A percentile compares a stretch with the other conserved stretches of the same genome.
These are phyloP conservation scores for Plasmodium reichenowi DNA, from an alignment of 169 alveolate genomes.

Conservation along the genomic window DNA sequence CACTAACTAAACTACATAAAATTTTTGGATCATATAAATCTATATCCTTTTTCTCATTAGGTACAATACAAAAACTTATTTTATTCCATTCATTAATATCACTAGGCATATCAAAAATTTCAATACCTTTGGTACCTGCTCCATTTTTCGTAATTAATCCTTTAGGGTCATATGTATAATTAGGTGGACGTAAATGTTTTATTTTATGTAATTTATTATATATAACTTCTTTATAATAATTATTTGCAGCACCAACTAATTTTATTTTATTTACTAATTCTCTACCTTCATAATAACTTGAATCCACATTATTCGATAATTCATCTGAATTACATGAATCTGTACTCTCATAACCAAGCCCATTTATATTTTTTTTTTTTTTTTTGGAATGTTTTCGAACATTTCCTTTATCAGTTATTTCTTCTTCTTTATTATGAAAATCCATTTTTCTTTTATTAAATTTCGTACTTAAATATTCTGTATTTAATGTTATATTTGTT, in stretches of 20 bases:
- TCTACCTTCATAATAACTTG: slow-evolving; percentile 74
- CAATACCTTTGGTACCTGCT: slow-evolving; percentile 88
- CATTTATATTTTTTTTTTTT: neutral
- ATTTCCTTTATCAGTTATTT: neutral
- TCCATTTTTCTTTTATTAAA: slow-evolving; percentile 30
- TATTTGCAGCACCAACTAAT: slow-evolving; percentile 64
- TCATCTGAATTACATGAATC: slow-evolving; percentile 67
- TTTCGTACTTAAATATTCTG: neutral
- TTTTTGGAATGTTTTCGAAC: neutral
- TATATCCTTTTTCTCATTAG: slow-evolving; percentile 78
- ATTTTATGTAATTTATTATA: slow-evolving; percentile 48
- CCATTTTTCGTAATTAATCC: slow-evolving; percentile 85
- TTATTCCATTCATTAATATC: slow-evolving; percentile 85
- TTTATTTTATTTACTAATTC: slow-evolving; percentile 63
- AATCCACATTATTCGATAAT: slow-evolving; percentile 45
- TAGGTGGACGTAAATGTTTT: slow-evolving; percentile 80
- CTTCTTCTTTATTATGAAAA: neutral
- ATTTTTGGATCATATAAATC: slow-evolving; percentile 78
- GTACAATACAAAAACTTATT: slow-evolving; percentile 84
- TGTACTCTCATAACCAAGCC: slow-evolving; percentile 28
- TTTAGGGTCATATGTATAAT: slow-evolving; percentile 80
- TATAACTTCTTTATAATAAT: slow-evolving; percentile 58
- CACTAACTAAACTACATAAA: slow-evolving; percentile 84
- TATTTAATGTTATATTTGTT: slow-evolving; percentile 1
- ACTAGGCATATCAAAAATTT: slow-evolving; percentile 83